These are phyloP conservation scores for Solanum medicagineum DNA, from an alignment of 257 asterid genomes.

Conservation along the genomic window DNA sequence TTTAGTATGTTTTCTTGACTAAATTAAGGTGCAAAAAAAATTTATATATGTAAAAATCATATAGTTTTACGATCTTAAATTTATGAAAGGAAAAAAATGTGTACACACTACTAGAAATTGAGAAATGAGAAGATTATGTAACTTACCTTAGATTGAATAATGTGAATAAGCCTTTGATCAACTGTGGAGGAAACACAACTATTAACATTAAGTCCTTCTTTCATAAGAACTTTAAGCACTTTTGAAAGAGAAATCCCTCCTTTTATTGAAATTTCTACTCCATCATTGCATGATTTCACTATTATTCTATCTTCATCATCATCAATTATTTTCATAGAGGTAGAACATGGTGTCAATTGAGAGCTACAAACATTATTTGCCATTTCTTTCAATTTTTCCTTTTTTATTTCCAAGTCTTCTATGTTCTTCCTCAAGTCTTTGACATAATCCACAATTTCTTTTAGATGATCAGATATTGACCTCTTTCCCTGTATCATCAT, in stretches of 20 bases:
- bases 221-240: slow-evolving; percentile 4
- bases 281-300: slow-evolving; percentile 2
- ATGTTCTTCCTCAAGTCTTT: not conserved
- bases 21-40: no score
- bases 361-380: not conserved
- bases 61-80: no score
- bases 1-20: no score
- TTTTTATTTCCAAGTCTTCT: not conserved
- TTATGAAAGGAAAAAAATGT: no score
- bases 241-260: not conserved
- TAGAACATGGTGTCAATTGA: not conserved
- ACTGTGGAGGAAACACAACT: slow-evolving; percentile 6
- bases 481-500: not conserved
- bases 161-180: not conserved
- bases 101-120: no score
- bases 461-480: not conserved
- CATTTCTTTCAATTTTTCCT: not conserved
- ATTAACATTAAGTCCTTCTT: slow-evolving; percentile 1
- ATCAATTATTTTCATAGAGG: not conserved
- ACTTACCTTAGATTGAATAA: slow-evolving; percentile 5
- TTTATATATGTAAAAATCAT: no score
- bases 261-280: not conserved
- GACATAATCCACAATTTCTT: slow-evolving; percentile 1
- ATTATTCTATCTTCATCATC: not conserved
- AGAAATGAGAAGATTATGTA: no score